Evolutionary conservation across 306 rosid species (phyloP).

Genomic region (Datisca glomerata): DNA sequence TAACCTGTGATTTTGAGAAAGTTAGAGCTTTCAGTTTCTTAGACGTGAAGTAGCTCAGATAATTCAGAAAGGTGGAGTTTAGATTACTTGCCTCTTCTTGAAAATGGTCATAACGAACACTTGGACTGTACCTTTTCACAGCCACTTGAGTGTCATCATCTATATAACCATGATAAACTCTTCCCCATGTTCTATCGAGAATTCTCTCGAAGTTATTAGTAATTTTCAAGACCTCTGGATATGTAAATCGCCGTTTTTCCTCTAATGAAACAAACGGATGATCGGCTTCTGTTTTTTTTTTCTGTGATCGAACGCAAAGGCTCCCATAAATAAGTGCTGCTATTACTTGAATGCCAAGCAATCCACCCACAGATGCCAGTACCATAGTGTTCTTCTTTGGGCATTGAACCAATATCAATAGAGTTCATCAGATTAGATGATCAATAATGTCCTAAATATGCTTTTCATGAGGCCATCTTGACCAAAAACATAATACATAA

Average conservation of each 20-base stretch:
- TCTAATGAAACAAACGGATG: background rate
- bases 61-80: too few species aligned
- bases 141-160: slow-evolving; percentile 6
- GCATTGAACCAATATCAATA: too few species aligned
- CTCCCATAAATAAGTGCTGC: background rate
- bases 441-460: too few species aligned
- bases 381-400: background rate
- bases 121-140: background rate
- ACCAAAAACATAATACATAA: too few species aligned
- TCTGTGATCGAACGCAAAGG: background rate
- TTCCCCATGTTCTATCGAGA: background rate
- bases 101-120: background rate
- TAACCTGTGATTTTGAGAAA: background rate
- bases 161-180: background rate
- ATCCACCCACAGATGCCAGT: background rate
- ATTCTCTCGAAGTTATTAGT: background rate
- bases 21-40: too few species aligned
- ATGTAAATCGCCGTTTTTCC: slow-evolving; percentile 5
- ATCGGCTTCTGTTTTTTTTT: too few species aligned
- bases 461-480: too few species aligned
- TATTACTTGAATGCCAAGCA: background rate
- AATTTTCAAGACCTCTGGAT: slow-evolving; percentile 4
- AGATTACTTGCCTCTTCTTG: background rate
- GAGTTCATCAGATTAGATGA: too few species aligned
- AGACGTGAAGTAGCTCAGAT: too few species aligned